Conservation (phyloP, 495 filamentous ascomycete genomes). For the Talaromyces liani region DNA sequence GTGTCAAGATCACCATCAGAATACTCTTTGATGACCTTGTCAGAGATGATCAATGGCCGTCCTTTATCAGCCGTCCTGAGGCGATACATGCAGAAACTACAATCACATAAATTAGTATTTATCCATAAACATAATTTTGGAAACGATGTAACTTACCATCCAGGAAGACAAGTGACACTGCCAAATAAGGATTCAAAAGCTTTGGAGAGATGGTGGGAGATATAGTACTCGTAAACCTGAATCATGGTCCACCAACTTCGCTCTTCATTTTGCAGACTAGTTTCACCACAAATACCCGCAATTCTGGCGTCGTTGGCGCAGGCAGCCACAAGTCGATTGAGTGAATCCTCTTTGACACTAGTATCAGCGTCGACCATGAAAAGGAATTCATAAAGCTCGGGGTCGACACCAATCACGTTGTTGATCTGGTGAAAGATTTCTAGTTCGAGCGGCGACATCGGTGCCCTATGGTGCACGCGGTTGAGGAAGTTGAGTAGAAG, state of each 20-base stretch:
- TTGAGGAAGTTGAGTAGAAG: conserved; percentile 83
- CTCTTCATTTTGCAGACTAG: conserved; percentile 91
- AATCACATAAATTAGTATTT: background rate
- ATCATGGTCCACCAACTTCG: conserved; percentile 99
- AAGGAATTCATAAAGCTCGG: conserved; percentile 93
- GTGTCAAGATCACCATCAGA: conserved; percentile 83
- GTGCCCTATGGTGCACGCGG: conserved; percentile 85
- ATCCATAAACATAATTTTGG: background rate
- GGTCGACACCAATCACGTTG: conserved; percentile 97
- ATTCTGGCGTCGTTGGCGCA: conserved; percentile 94
- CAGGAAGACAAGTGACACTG: conserved; percentile 94
- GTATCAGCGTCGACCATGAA: conserved; percentile 99
- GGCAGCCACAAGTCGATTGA: conserved; percentile 86
- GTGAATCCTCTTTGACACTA: conserved; percentile 82
- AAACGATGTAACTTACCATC: conserved; percentile 62
- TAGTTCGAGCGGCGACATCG: conserved; percentile 92
- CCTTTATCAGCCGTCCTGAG: conserved; percentile 88
- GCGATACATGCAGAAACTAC: conserved; percentile 97
- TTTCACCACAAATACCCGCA: conserved; percentile 96
- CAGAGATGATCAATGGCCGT: conserved; percentile 84
- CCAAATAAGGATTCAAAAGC: conserved; percentile 94
- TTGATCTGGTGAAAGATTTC: conserved; percentile 99
- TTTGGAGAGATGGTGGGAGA: conserved; percentile 89
- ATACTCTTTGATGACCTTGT: conserved; percentile 81
- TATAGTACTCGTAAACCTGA: conserved; percentile 98